Base-by-base conservation (phyloP, 148 eudicot species). In the Fagopyrum tataricum region DNA sequence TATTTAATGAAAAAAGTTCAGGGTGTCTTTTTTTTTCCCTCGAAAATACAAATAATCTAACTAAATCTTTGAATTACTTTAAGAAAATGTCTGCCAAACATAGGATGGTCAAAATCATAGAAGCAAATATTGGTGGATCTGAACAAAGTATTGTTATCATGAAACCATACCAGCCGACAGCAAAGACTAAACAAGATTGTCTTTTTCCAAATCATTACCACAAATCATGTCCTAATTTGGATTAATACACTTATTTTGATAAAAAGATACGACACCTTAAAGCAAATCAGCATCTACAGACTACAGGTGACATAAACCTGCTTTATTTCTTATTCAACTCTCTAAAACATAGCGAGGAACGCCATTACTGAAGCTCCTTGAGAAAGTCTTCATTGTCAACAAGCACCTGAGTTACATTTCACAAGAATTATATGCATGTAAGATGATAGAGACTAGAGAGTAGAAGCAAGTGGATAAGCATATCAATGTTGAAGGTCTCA, bases 311-410 rank as follows among this genome's bases (percentile, higher is more conserved):
- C 52, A n/a, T 44, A 7, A 31, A 70, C 17, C 72, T 37, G 69
- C 72, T 44, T 70, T 70, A 70, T 70, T 70, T 44, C 20, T 44
- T 8, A 70, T n/a, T 6, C 52, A 42, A 43, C 39, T 44, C 72
- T 46, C 52, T 70, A 20, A 3, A 42, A 23, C 49, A 69, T 41
- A 48, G 20, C 37, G 24, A 23, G 20, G 26, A 18, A 42, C 49
- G 44, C 20, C 44, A 15, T 74, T 44, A 84, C 82, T 85, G 73
- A 53, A 93, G 86, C 82, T 90, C 98, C 80, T 82, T 91, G 66
- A 93, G 94, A 75, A 93, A 91, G 85, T 93, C 98, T 81, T 87
- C 86, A 55, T 87, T 79, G 82, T 93, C 98, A 17, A 93, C 96
- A 76, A 93, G 83, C 70, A 93, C 97, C 98, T 94, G 79, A 76